phyloP scores from a whole-genome alignment of 768 basidiomycete species.

The Boletus fagicola region DNA sequence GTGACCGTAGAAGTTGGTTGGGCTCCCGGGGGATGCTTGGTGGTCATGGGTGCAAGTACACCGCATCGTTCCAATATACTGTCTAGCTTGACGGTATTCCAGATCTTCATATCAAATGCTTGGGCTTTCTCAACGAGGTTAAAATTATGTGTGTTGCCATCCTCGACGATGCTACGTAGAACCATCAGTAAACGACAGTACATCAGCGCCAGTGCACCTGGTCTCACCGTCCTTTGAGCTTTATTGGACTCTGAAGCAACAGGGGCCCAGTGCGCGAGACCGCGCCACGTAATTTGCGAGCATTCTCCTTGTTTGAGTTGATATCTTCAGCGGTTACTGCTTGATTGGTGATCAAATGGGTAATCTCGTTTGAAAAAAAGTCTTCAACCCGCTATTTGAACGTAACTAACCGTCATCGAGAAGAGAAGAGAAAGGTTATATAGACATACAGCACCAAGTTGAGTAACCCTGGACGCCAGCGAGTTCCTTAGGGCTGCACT shows the following conservation, averaged over 20 bases:
- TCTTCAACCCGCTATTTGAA: constrained; percentile 68
- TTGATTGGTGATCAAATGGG: constrained; percentile 81
- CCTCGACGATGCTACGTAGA: constrained; percentile 30
- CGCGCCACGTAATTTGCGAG: constrained; percentile 33
- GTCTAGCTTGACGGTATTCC: constrained; percentile 70
- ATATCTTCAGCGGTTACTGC: constrained; percentile 36
- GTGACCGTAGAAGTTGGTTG: constrained; percentile 32
- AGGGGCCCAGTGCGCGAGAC: constrained; percentile 22
- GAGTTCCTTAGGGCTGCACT: constrained; percentile 35
- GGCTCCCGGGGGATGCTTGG: constrained; percentile 28
- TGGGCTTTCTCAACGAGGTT: constrained; percentile 65
- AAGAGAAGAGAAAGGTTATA: neutral
- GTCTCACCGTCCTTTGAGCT: constrained; percentile 56
- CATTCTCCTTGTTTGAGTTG: constrained; percentile 66
- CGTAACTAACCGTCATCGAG: constrained; percentile 1
- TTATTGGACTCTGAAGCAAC: constrained; percentile 62
- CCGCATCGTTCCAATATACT: constrained; percentile 72
- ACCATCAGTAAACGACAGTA: neutral
- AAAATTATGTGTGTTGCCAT: constrained; percentile 34
- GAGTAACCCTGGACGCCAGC: constrained; percentile 55
- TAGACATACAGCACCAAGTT: constrained; percentile 74
- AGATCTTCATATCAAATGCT: constrained; percentile 79
- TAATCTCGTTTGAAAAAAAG: constrained; percentile 85
- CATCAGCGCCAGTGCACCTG: neutral
- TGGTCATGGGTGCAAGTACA: constrained; percentile 31